phyloP scores from a whole-genome alignment of 1,139 yeast genomes.

The Yamadazyma atmosphaerica region DNA sequence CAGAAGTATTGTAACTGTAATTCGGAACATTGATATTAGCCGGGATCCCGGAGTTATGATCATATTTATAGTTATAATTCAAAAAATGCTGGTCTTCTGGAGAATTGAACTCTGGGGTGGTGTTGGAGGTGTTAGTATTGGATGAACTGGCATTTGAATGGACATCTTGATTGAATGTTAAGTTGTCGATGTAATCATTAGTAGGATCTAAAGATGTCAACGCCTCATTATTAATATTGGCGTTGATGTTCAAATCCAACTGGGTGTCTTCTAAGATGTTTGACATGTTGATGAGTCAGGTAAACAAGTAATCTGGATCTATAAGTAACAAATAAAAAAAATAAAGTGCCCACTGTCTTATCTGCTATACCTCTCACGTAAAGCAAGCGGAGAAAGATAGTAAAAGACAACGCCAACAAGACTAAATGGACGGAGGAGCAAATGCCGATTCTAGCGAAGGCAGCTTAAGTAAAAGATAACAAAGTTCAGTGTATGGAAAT shows the following conservation, averaged over 20 bases:
- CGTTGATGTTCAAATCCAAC: slow-evolving; percentile 7
- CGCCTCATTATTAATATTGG: slow-evolving; percentile 6
- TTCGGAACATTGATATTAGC: not conserved
- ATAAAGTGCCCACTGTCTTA: no score
- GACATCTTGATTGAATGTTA: slow-evolving; percentile 2
- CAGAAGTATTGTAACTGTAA: no score
- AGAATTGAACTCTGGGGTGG: slow-evolving; percentile 14
- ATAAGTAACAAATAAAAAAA: no score
- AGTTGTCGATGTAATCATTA: slow-evolving; percentile 6
- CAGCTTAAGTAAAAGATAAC: no score
- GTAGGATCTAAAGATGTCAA: slow-evolving; percentile 5
- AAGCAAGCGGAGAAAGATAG: no score
- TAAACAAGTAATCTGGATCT: not conserved
- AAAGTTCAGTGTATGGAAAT: no score
- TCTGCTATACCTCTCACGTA: no score
- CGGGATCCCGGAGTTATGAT: not conserved
- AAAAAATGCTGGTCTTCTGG: slow-evolving; percentile 9
- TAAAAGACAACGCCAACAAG: no score
- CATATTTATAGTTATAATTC: slow-evolving; percentile 7
- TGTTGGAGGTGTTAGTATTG: slow-evolving; percentile 9
- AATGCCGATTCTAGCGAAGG: no score
- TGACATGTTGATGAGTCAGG: slow-evolving; percentile 4
- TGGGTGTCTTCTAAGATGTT: slow-evolving; percentile 9
- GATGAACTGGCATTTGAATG: not conserved
- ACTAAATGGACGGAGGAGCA: no score